Evolutionary conservation across 768 basidiomycete genomes (phyloP), one percentile per base, ranked within the genome.

Genomic region (Lepiota brunneoincarnata): DNA sequence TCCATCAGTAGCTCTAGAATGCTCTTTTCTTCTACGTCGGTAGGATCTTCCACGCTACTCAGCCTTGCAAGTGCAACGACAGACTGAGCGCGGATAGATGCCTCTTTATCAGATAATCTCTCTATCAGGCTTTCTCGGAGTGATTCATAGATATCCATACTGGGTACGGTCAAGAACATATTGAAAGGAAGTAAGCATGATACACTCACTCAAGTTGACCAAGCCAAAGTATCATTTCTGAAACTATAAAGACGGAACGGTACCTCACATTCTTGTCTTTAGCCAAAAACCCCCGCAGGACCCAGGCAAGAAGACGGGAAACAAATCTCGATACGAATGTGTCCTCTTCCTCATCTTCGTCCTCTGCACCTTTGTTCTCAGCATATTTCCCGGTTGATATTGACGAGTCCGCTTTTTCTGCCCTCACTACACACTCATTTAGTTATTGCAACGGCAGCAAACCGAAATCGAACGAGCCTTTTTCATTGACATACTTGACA

Each of bases 221-320:
- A 2, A 97, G 75, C 58, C 86, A 84, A 2, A 84, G 77, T 42
- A 98, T 87, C 78, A 94, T 85, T 61, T 93, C 87, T 0, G 90
- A 86, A n/a, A 95, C 82, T 18, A 91, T 71, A 50, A 90, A 88
- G 0, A 92, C 78, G 45, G 83, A 84, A 26, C 94, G 83, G 63
- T 86, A 95, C 14, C 95, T 81, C 20, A 90, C 86, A 42, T 79
- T 77, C 74, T 97, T 98, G 75, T 96, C 93, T 69, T 97, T 98
- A 1, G 94, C 92, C 3, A 77, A 62, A 69, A 94, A 94, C 2
- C 94, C 95, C 58, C 83, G 80, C 53, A 93, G 71, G 20, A 98
- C 70, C 74, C 85, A 91, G 44, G 79, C 79, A 39, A 94, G 72
- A 6, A 93, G 71, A 37, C 81, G 76, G 3, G 80, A 70, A 1